Base-by-base conservation (phyloP, 2,329 filamentous ascomycete genomes). In the Verticillium klebahnii region DNA sequence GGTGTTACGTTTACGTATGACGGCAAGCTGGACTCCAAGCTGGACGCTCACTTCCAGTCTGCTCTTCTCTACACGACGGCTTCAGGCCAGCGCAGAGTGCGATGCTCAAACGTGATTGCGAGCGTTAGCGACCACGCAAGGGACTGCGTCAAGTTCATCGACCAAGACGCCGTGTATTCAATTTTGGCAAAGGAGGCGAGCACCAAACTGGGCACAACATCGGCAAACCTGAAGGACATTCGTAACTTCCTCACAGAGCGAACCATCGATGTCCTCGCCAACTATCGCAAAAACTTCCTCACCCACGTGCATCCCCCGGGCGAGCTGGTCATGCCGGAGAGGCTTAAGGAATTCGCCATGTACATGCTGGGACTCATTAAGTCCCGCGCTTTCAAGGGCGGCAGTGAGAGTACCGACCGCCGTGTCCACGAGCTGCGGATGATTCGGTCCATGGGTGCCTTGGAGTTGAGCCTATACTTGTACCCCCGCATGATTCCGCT, bases 11-110 rank as follows among this genome's bases (percentile, higher is more conserved):
- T 99, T 74, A 91, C 86, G 69, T 96, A 99, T 74, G 95, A 99
- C 72, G 95, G 95, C 63, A 98, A 98, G 77, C 85, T 99, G n/a
- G 95, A 99, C 75, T 82, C 92, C 5, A 97, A 97, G 76, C 84
- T 98, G 25, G 95, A 99, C 75, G 94, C 94, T 8, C 95, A 99
- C 77, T 99, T 99, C 83, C 95, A 99, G 74, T 92, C 91, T 25
- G 95, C 95, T 2, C 80, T 99, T 2, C 84, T 99, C 2, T 99
- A 99, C 77, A 99, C 95, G 1, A 96, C 94, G 5, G 91, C 93
- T 4, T 89, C 85, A 58, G 95, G 95, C 4, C 88, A 99, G 76
- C 88, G 95, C 57, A 85, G 95, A 60, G 95, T 99, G 57, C 85
- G 95, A 63, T 99, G 95, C 77, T 92, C 89, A 72, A 99, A 99